Evolutionary conservation across 768 basidiomycete species (phyloP).

Genomic region (Phlegmacium glaucopus): DNA sequence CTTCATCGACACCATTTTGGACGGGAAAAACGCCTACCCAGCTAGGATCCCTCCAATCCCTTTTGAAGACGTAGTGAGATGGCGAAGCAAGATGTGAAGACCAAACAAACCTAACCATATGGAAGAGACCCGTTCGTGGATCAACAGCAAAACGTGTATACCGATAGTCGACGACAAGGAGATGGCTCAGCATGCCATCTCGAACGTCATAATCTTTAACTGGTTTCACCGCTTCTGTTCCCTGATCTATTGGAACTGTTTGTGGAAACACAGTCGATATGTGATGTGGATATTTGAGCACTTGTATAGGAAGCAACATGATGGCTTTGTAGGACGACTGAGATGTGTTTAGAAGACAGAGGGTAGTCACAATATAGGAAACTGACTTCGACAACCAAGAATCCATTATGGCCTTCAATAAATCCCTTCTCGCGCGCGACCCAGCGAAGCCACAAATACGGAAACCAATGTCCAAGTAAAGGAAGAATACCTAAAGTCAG

Average conservation of each 20-base stretch:
- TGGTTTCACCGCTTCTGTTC: constrained; percentile 24
- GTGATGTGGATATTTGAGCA: constrained; percentile 70
- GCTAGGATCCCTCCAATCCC: constrained; percentile 85
- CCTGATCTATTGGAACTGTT: constrained; percentile 25
- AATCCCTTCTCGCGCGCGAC: constrained; percentile 84
- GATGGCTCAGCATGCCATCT: constrained; percentile 39
- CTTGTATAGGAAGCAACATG: constrained; percentile 67
- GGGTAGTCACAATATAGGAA: not conserved
- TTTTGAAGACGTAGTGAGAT: constrained; percentile 27
- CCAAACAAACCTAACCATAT: constrained; percentile 65
- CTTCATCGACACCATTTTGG: constrained; percentile 57
- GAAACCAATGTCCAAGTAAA: constrained; percentile 92
- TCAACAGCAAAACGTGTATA: constrained; percentile 91
- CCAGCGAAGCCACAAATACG: constrained; percentile 86
- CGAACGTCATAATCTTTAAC: constrained; percentile 26
- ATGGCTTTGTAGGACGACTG: constrained; percentile 86
- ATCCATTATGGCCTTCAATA: constrained; percentile 60
- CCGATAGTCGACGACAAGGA: constrained; percentile 84
- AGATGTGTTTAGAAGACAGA: constrained; percentile 14
- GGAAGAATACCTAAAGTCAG: constrained; percentile 69
- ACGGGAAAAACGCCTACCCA: constrained; percentile 66
- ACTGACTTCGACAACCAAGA: constrained; percentile 88
- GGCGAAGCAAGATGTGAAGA: not conserved
- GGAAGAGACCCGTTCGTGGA: constrained; percentile 77
- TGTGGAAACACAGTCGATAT: constrained; percentile 76